Evolutionary conservation across 768 basidiomycete genomes (phyloP), one percentile per base, ranked within the genome.

Genomic region (Russula sp.): DNA sequence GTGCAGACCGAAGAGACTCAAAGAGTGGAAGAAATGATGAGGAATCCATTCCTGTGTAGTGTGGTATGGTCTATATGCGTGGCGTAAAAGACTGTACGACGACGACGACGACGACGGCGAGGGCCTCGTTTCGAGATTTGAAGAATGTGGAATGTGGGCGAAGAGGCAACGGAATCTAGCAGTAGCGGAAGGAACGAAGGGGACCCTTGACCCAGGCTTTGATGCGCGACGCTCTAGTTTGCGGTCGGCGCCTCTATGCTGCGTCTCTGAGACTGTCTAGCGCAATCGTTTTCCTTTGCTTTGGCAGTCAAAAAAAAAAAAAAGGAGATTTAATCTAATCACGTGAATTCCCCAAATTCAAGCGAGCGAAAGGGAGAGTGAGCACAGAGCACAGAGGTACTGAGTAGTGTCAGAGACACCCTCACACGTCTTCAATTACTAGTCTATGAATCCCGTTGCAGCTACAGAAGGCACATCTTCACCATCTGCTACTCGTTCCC

Each of bases 1-100:
- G 74, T 10, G 77, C 77, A 27, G 75, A 70, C 57, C 70, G 67
- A 39, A 78, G 72, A 40, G 73, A 70, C 47, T 78, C 75, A 65
- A 84, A 71, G 18, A 83, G 73, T 61, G 79, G 73, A 34, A 76
- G 69, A 62, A 86, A 81, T 35, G 78, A 75, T 45, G 75, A 74
- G 49, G 75, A 70, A 53, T 77, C 70, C 66, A 77, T 62, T 71
- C 78, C 73, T 68, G 77, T 75, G 75, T 79, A 80, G 63, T 11
- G 40, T 47, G 80, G 75, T 66, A 79, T 79, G 69, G 83, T 34
- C 20, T 55, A 61, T 39, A 61, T 48, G 60, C 34, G 83, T 67
- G 84, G 84, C 83, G 83, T 84, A 52, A 39, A 55, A 45, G 40
- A 63, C 22, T 60, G 56, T 37, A 58, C 51, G 56, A 55, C 54